Conservation (phyloP, 257 asterid genomes). For the Solanum rostratum region DNA sequence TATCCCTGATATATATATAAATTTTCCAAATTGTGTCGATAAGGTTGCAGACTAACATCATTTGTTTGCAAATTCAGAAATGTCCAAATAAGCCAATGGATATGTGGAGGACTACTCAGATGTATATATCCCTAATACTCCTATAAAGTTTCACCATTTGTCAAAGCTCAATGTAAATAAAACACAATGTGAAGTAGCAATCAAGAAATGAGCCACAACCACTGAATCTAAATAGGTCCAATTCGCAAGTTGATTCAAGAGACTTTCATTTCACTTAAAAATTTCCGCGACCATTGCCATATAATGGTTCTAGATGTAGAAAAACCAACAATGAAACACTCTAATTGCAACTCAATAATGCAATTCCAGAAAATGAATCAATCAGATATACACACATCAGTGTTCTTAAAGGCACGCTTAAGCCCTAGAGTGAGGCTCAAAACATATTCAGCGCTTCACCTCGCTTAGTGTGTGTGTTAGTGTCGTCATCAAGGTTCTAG, state of each 20-base stretch:
- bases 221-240: neutral
- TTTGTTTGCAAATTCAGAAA: neutral
- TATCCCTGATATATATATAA: neutral
- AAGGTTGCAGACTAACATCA: neutral
- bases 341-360: neutral
- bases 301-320: neutral
- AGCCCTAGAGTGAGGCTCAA: too few relatives aligned
- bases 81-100: neutral
- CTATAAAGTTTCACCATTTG: neutral
- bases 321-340: neutral
- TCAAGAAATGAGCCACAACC: neutral
- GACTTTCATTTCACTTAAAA: neutral
- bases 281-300: neutral
- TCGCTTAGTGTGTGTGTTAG: too few relatives aligned
- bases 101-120: neutral
- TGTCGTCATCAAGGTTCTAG: too few relatives aligned
- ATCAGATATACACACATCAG: neutral
- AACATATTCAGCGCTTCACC: too few relatives aligned
- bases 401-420: too few relatives aligned
- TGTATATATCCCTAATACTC: neutral
- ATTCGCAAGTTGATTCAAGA: neutral
- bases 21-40: neutral
- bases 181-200: neutral
- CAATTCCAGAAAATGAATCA: neutral
- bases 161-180: neutral